Base-by-base conservation (phyloP, 179 eudicot genomes). In the Silene noctiflora region DNA sequence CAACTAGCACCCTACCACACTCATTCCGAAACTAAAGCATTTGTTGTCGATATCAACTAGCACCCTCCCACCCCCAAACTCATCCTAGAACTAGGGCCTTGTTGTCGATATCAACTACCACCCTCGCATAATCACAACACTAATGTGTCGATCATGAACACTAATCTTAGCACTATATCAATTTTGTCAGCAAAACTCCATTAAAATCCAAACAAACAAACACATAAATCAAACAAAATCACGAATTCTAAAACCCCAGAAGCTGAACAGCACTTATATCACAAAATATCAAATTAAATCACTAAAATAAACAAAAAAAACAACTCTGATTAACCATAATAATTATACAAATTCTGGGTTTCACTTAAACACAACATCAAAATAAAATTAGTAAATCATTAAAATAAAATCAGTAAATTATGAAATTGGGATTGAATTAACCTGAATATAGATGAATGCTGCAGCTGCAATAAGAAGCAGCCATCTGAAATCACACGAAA, bases 361-460 rank as follows among this genome's bases (percentile, higher is more conserved):
- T 39, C 35, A 4, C 22, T 19, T 13, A 0, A 73, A 59, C 17
- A 13, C 4, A 8, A 1, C 7, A 63, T 4, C n/a, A 21, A 1
- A n/a, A 21, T 42, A 70, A n/a, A 22, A 74, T 55, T n/a, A 13
- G 59, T 55, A n/a, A 55, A 55, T 55, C 20, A 53, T 16, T 53
- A 8, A 53, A 53, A 16, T 16, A 55, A 55, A 55, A 55, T 0
- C 20, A 13, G 59, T 55, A 10, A 55, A 55, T 55, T 55, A 55
- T 53, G 59, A 1, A 16, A 22, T 31, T 5, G 4, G 33, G 73
- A 21, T 3, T 56, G 33, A 31, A 25, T 1, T 33, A 24, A 88
- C 96, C 91, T 91, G 96, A 72, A 88, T 86, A 84, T 81, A 91
- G 82, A 91, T 85, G 80, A 91, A 91, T 21, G 84, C 88, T 17